Evolutionary conservation across 768 basidiomycete genomes (phyloP).

Genomic region (Mycena alexandri): DNA sequence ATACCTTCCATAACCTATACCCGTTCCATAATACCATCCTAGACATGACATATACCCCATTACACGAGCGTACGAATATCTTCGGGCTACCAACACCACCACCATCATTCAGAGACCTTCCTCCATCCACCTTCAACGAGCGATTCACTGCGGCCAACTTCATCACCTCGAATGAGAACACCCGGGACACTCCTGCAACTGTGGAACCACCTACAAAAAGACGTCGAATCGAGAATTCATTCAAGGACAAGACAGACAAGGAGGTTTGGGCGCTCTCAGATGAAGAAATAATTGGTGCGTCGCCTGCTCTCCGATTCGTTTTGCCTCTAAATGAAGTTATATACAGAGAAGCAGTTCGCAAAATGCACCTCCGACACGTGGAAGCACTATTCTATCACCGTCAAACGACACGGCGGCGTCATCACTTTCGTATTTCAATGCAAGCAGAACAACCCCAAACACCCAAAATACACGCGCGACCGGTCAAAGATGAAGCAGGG

Average conservation of each 20-base stretch:
- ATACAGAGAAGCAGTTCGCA: slow-evolving; percentile 18
- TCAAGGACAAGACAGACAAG: slow-evolving; percentile 9
- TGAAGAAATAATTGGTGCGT: slow-evolving; percentile 19
- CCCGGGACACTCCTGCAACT: slow-evolving; percentile 9
- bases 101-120: slow-evolving; percentile 7
- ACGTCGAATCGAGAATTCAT: neutral
- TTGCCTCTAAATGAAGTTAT: neutral
- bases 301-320: neutral
- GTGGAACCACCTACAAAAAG: slow-evolving; percentile 20
- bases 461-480: slow-evolving; percentile 7
- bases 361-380: slow-evolving; percentile 8
- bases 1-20: too few species aligned
- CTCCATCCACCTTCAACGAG: slow-evolving; percentile 12
- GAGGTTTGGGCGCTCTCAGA: slow-evolving; percentile 23
- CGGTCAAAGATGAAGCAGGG: slow-evolving; percentile 24
- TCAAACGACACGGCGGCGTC: slow-evolving; percentile 9
- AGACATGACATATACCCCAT: too few species aligned
- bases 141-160: slow-evolving; percentile 10
- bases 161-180: slow-evolving; percentile 3
- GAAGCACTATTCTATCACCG: slow-evolving; percentile 22
- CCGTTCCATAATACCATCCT: too few species aligned
- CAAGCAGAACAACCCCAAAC: slow-evolving; percentile 6
- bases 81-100: slow-evolving; percentile 19
- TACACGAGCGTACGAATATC: slow-evolving; percentile 14
- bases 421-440: slow-evolving; percentile 19